These are phyloP conservation scores for Naganishia vaughanmartiniae DNA, from an alignment of 768 basidiomycete species.

Conservation along the genomic window DNA sequence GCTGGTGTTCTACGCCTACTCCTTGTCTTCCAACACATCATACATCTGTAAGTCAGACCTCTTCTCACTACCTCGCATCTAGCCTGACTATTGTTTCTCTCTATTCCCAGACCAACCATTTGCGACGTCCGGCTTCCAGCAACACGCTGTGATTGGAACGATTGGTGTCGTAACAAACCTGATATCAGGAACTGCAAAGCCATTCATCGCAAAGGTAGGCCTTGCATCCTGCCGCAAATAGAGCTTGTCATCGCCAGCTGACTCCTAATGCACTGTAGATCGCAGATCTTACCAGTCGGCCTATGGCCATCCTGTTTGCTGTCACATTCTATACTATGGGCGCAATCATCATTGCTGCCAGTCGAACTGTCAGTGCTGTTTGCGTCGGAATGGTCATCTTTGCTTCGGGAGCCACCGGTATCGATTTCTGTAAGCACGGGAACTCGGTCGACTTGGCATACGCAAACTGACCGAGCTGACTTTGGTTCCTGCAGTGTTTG, in stretches of 20 bases:
- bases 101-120: conserved; percentile 31
- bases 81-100: neutral
- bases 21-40: conserved; percentile 34
- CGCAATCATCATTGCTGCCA: conserved; percentile 45
- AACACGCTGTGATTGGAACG: conserved; percentile 46
- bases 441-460: neutral
- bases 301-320: conserved; percentile 38
- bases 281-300: conserved; percentile 45
- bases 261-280: conserved; percentile 15
- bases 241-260: neutral
- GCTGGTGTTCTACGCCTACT: conserved; percentile 38
- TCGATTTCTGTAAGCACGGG: conserved; percentile 39
- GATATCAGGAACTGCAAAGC: conserved; percentile 40
- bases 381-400: conserved; percentile 42
- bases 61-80: neutral
- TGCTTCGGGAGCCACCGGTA: conserved; percentile 45
- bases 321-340: conserved; percentile 46
- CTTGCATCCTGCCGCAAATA: neutral
- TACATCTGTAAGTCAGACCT: conserved; percentile 19
- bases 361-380: conserved; percentile 40
- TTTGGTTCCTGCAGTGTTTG: conserved; percentile 33
- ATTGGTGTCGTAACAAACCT: conserved; percentile 45
- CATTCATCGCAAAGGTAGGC: conserved; percentile 44
- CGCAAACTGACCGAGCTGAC: neutral
- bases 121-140: conserved; percentile 45